These are phyloP conservation scores for Apiotrichum veenhuisii DNA, from an alignment of 1,284 basidiomycete species.

Conservation along the genomic window DNA sequence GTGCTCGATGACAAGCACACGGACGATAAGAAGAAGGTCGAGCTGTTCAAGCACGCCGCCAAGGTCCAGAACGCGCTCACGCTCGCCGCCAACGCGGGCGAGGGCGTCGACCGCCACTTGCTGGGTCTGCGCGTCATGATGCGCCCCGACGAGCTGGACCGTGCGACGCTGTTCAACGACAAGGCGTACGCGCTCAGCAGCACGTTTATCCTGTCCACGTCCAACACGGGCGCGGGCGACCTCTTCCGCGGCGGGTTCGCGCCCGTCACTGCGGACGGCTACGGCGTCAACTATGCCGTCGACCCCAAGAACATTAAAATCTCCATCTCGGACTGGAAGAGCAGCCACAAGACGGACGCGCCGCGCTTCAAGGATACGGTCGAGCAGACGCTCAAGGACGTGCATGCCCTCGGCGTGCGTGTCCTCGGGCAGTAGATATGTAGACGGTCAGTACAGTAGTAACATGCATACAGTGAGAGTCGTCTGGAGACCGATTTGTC, in stretches of 20 bases:
- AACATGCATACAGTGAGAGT: too few species aligned
- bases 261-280: conserved; percentile 9
- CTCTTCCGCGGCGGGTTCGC: conserved; percentile 17
- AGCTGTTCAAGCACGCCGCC: conserved; percentile 12
- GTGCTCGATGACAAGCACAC: conserved; percentile 3
- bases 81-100: conserved; percentile 1
- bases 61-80: conserved; percentile 8
- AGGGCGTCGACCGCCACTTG: conserved; percentile 17
- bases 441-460: background rate
- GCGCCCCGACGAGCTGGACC: conserved; percentile 3
- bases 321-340: conserved; percentile 11
- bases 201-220: conserved; percentile 14
- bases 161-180: conserved; percentile 9
- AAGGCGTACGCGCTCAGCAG: conserved; percentile 8
- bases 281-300: conserved; percentile 16
- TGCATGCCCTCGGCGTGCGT: conserved; percentile 6
- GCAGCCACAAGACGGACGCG: conserved; percentile 4
- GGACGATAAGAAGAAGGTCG: conserved; percentile 1
- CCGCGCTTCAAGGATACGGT: conserved; percentile 6
- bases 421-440: conserved; percentile 3
- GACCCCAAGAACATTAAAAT: conserved; percentile 16
- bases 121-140: conserved; percentile 16
- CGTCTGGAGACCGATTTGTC: too few species aligned
- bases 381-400: conserved; percentile 6
- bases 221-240: conserved; percentile 15